Base-by-base conservation (phyloP, 2,329 filamentous ascomycete species). In the Trichoderma sp. region DNA sequence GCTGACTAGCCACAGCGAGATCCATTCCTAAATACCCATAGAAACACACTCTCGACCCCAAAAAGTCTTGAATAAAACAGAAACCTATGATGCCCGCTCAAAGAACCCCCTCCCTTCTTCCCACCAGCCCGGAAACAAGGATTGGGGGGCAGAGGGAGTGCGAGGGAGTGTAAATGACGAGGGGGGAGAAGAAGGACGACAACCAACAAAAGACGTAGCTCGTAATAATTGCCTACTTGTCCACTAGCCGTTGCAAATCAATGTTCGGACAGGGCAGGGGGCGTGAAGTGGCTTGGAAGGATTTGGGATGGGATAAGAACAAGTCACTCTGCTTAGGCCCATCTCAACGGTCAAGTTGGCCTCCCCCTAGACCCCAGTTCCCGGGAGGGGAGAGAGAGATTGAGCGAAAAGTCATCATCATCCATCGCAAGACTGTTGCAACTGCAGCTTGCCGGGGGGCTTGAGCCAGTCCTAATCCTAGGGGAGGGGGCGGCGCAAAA, bases 191-290 rank as follows among this genome's bases (percentile, higher is more conserved):
- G 7, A 14, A 41, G 7, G 38, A 41, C 14, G 38, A 27, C 29
- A 21, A 24, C n/a, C 6, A 24, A 33, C 45, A 35, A 53, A 29
- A 50, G 45, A 38, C 4, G 66, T 59, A 53, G n/a, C 38, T 59
- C 31, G 45, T 21, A 53, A 21, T 24, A 29, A 16, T 66, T 50
- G 63, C 35, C 38, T 68, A 38, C 50, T 16, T 60, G 53, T 38
- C 11, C 68, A 63, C 68, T 71, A 71, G 56, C 68, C 68, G 68
- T 71, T 71, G 68, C 68, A 71, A 31, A 71, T 71, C 68, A 63
- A 21, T 38, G n/a, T 31, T 31, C 11, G 41, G 16, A n/a, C 41
- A 45, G 35, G 24, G 21, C 27, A 69, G 38, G 68, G 68, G 56
- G 33, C n/a, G 50, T 18, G 53, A n/a, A 63, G 56, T 63, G 60